A percentile compares a stretch with the other conserved stretches of the same genome.
Conservation (phyloP, 2,329 filamentous ascomycete species). For the Verticillium nubilum region DNA sequence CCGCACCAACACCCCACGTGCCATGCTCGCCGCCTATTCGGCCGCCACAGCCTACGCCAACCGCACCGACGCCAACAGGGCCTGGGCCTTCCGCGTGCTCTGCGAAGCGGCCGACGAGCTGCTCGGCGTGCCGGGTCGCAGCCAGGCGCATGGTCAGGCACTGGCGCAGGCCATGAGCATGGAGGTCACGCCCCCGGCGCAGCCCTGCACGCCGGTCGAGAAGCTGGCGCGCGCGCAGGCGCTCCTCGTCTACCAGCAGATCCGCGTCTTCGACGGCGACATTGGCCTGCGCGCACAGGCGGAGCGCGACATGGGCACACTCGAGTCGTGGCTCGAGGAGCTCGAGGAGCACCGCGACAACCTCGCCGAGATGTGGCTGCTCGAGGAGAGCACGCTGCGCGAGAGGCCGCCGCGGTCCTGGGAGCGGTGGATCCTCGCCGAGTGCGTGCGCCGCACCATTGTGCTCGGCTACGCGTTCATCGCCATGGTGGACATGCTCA, state of each 20-base stretch:
- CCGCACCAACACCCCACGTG: conserved; percentile 28
- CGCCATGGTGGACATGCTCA: conserved; percentile 27
- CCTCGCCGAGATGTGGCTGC: conserved; percentile 21
- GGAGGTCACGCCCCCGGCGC: not conserved
- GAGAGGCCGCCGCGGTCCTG: conserved; percentile 32
- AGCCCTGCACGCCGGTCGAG: conserved; percentile 20
- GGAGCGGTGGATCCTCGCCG: conserved; percentile 39
- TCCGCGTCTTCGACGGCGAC: conserved; percentile 39
- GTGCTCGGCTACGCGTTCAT: conserved; percentile 25
- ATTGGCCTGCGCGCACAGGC: conserved; percentile 31
- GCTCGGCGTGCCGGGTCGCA: conserved; percentile 24
- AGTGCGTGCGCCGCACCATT: conserved; percentile 33
- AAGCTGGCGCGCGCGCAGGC: conserved; percentile 39
- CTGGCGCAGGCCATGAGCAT: not conserved
- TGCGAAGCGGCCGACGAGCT: conserved; percentile 30
- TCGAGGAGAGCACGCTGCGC: conserved; percentile 17
- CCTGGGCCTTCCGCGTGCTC: conserved; percentile 32
- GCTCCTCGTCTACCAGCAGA: conserved; percentile 32
- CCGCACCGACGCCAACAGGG: conserved; percentile 29
- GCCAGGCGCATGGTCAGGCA: conserved; percentile 9
- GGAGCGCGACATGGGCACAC: conserved; percentile 29
- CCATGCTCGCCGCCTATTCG: conserved; percentile 33
- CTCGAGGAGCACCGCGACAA: conserved; percentile 26
- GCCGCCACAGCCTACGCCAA: conserved; percentile 31
- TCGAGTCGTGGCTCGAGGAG: conserved; percentile 30